These are phyloP conservation scores for Arachis stenosperma DNA, from an alignment of 306 rosid species.

Conservation along the genomic window DNA sequence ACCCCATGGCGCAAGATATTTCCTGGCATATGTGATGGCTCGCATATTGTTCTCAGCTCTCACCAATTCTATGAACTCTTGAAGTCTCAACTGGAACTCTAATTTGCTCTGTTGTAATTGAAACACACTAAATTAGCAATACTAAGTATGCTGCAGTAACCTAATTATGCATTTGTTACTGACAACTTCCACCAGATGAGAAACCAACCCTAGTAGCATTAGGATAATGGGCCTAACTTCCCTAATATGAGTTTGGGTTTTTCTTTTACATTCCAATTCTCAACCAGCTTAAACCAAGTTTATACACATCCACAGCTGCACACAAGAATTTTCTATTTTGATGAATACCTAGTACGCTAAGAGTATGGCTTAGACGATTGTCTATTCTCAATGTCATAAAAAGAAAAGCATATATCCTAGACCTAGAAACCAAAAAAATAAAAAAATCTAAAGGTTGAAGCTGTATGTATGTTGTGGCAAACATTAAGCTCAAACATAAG, in stretches of 20 bases:
- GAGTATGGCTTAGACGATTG: slow-evolving; percentile 6
- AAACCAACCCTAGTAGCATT: slow-evolving; percentile 7
- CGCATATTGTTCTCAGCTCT: slow-evolving; percentile 81
- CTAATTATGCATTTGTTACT: slow-evolving; percentile 12
- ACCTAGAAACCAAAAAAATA: slow-evolving; percentile 24
- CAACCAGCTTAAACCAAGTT: not conserved
- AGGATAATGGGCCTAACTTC: slow-evolving; percentile 6
- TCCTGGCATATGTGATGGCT: slow-evolving; percentile 86
- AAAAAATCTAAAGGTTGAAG: slow-evolving; percentile 26
- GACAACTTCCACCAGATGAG: slow-evolving; percentile 15
- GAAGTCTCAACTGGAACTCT: slow-evolving; percentile 95
- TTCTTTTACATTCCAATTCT: not conserved
- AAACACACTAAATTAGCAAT: slow-evolving; percentile 42
- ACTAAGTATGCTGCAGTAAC: not conserved
- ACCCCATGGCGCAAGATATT: slow-evolving; percentile 92
- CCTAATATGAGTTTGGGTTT: slow-evolving; percentile 3
- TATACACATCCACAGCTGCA: slow-evolving; percentile 5
- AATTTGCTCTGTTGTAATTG: slow-evolving; percentile 77
- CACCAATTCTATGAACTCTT: slow-evolving; percentile 94
- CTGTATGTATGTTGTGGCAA: slow-evolving; percentile 11
- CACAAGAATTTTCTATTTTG: slow-evolving; percentile 19
- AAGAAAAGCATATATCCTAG: slow-evolving; percentile 21
- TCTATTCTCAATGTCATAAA: slow-evolving; percentile 17
- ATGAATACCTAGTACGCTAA: slow-evolving; percentile 24
- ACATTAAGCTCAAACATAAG: slow-evolving; percentile 26